Evolutionary conservation across 1,139 yeast species (phyloP).

Genomic region (Yamadazyma sp.): DNA sequence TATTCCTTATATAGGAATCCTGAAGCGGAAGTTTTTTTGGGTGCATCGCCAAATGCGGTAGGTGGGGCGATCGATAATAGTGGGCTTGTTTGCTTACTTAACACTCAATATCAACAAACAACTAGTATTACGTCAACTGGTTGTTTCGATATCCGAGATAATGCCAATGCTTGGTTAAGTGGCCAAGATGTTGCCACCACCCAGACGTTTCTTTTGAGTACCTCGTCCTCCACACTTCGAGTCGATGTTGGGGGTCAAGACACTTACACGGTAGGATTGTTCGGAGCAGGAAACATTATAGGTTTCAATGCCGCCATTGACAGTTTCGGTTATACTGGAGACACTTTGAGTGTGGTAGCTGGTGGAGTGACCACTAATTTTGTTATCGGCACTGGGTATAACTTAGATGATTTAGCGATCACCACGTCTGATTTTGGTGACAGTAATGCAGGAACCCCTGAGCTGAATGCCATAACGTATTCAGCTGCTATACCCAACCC

Average conservation of each 20-base stretch:
- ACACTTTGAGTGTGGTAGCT: conserved; percentile 3
- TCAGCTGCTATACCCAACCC: conserved; percentile 10
- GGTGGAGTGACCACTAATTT: conserved; percentile 13
- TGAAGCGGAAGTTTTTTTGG: background rate
- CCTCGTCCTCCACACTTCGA: conserved; percentile 13
- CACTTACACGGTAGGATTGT: conserved; percentile 18
- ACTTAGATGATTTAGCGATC: conserved; percentile 9
- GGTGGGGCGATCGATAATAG: conserved; percentile 10
- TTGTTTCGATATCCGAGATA: conserved; percentile 18
- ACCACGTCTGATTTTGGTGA: conserved; percentile 7
- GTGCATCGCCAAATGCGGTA: background rate
- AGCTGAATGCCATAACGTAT: conserved; percentile 14
- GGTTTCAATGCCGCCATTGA: conserved; percentile 17
- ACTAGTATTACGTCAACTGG: conserved; percentile 21
- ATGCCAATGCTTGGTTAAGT: conserved; percentile 11
- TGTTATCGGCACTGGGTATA: conserved; percentile 20
- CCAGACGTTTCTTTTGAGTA: conserved; percentile 17
- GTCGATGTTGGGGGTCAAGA: conserved; percentile 13
- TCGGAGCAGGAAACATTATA: conserved; percentile 23
- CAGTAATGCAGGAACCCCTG: conserved; percentile 13
- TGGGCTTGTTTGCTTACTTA: conserved; percentile 22
- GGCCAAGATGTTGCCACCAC: conserved; percentile 8
- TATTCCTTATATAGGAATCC: conserved; percentile 18
- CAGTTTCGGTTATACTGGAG: conserved; percentile 1
- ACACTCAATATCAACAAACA: conserved; percentile 16